phyloP scores from a whole-genome alignment of 495 filamentous ascomycete species.

The Staphylotrichum tortipilum region DNA sequence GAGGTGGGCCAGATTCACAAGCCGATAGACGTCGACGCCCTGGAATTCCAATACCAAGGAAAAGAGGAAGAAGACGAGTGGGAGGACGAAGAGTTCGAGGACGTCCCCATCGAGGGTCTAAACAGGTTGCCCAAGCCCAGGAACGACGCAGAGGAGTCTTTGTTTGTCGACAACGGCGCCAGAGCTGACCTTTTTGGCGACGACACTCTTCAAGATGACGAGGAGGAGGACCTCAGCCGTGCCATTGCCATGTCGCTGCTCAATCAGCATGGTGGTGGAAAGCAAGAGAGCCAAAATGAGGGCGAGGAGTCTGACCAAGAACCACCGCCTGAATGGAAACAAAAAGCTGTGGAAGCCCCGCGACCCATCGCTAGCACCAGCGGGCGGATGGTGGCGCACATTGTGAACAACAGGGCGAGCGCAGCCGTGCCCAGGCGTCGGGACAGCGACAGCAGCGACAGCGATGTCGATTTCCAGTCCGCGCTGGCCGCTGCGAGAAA shows the following conservation, averaged over 20 bases:
- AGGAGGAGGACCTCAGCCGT: constrained; percentile 70
- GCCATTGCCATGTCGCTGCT: constrained; percentile 78
- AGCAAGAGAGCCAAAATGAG: constrained; percentile 52
- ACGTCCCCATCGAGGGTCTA: constrained; percentile 88
- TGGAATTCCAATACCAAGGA: constrained; percentile 51
- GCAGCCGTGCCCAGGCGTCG: constrained; percentile 42
- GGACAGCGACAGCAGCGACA: constrained; percentile 45
- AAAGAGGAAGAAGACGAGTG: constrained; percentile 58
- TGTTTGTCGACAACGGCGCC: constrained; percentile 52
- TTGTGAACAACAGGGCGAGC: constrained; percentile 53
- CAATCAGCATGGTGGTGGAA: constrained; percentile 31
- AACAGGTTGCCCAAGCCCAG: constrained; percentile 72
- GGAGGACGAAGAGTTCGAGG: constrained; percentile 75
- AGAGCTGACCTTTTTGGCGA: constrained; percentile 23
- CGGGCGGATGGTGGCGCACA: constrained; percentile 51
- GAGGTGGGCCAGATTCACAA: constrained; percentile 63
- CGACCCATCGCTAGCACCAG: constrained; percentile 44
- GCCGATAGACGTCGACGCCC: constrained; percentile 81
- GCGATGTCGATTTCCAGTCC: constrained; percentile 54
- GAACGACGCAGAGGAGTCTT: constrained; percentile 41
- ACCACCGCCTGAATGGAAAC: constrained; percentile 43
- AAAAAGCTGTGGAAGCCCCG: constrained; percentile 44
- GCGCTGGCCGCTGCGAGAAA: constrained; percentile 45
- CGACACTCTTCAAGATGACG: constrained; percentile 39
- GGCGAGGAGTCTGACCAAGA: constrained; percentile 52